phyloP scores from a whole-genome alignment of 2,329 filamentous ascomycete genomes.

The Penicillium sp. region DNA sequence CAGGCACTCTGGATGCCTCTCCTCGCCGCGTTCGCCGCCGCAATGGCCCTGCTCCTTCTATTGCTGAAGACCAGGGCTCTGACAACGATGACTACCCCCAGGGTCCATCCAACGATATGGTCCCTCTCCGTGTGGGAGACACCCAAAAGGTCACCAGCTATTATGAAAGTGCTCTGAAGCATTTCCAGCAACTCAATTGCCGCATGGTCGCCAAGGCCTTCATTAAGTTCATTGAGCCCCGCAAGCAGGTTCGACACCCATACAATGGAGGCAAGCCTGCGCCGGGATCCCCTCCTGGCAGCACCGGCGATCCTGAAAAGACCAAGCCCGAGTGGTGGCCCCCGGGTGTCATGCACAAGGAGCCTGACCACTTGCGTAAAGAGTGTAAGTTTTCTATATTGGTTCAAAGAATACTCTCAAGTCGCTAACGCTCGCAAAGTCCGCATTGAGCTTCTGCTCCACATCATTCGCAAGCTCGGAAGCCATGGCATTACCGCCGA shows the following conservation, averaged over 20 bases:
- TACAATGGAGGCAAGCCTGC: constrained; percentile 47
- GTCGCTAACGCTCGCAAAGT: constrained; percentile 22
- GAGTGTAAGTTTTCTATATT: constrained; percentile 36
- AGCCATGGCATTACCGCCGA: constrained; percentile 36
- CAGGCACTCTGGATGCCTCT: constrained; percentile 17
- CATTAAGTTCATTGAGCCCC: constrained; percentile 49
- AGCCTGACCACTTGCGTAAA: constrained; percentile 50
- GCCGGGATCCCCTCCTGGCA: constrained; percentile 34
- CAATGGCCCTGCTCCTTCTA: constrained; percentile 17
- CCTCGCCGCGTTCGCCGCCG: constrained; percentile 33
- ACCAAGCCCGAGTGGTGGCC: constrained; percentile 49
- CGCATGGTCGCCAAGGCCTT: constrained; percentile 47
- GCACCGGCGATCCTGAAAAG: constrained; percentile 42
- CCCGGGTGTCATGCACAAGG: constrained; percentile 46
- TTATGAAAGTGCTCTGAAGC: constrained; percentile 42
- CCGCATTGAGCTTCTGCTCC: constrained; percentile 39
- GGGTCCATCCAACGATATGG: constrained; percentile 24
- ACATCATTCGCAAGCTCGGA: constrained; percentile 42
- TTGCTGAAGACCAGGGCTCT: constrained; percentile 19
- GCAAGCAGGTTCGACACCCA: constrained; percentile 49
- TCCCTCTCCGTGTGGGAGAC: constrained; percentile 40
- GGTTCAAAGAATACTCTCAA: not conserved
- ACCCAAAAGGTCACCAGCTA: constrained; percentile 37
- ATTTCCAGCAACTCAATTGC: constrained; percentile 48
- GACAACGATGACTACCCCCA: constrained; percentile 26